These are phyloP conservation scores for Termitomyces sp. DNA, from an alignment of 768 basidiomycete species.

Conservation along the genomic window DNA sequence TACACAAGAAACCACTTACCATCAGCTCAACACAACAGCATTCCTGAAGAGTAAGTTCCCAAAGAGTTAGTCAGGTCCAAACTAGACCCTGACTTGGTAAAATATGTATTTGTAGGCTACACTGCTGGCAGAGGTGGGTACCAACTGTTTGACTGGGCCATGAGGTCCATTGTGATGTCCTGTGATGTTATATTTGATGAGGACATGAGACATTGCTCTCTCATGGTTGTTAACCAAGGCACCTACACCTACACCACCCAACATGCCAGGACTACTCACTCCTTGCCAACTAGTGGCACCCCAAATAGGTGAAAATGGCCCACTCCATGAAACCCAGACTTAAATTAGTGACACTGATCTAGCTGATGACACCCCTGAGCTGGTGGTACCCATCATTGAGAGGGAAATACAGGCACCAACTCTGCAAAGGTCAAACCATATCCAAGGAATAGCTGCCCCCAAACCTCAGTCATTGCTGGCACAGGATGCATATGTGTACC, in stretches of 20 bases:
- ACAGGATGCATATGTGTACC: background rate
- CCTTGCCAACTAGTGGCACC: background rate
- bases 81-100: background rate
- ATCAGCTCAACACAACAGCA: no score
- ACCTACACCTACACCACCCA: background rate
- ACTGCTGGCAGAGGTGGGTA: background rate
- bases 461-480: background rate
- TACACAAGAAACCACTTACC: no score
- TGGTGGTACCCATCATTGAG: no score
- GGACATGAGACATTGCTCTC: background rate
- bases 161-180: background rate
- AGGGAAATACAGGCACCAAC: no score
- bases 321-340: background rate
- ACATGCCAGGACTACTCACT: background rate
- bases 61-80: background rate
- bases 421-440: background rate
- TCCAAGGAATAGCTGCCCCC: background rate
- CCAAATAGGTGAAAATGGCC: background rate
- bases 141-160: background rate
- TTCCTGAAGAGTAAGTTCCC: background rate
- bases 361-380: background rate
- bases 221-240: background rate
- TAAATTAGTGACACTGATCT: no score
- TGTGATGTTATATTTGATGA: background rate
- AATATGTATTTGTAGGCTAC: background rate